Evolutionary conservation across 768 basidiomycete genomes (phyloP), one percentile per base, ranked within the genome.

Genomic region (Scleroderma bovista): DNA sequence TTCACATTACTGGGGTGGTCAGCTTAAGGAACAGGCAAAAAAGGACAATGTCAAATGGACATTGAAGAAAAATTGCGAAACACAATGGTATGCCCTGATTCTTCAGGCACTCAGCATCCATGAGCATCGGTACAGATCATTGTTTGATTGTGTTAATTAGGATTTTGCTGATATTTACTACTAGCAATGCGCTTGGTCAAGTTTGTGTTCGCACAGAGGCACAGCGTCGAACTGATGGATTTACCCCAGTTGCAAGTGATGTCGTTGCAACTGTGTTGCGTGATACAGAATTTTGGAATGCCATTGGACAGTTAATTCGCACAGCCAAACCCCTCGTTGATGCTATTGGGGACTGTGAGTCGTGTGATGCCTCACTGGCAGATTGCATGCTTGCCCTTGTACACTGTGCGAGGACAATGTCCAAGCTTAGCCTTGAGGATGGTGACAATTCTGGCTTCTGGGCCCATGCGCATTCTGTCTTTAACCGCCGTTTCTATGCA

Each of bases 361-460:
- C 61, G 8, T 56, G 55, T 3, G 54, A 65, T 22, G 57, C 62
- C n/a, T 65, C 53, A 3, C 56, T 69, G n/a, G 64, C 68, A 12
- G 65, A 66, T 37, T 71, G 69, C 51, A 70, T 71, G 66, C 61
- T 71, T 3, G 58, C 69, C 44, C 52, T 70, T 1, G 61, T 72
- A 3, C 51, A 51, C 8, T 56, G 55, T 47, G 61, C 60, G 13
- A 46, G 51, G 19, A 50, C 49, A 4, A 55, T 67, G 46, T 41
- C 36, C 5, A 47, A 57, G 17, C 32, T 65, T 20, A 13, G 39
- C 8, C 13, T 56, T 4, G 56, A 60, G 11, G 47, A 48, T 6
- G 48, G 46, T 5, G 60, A 57, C 38, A 53, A 67, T 52, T 26
- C 43, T 2, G 56, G 47, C 3, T 69, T 69, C 44, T 51, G 53